Conservation (phyloP, 192 early-diverging fungal species). For the Gigaspora rosea region DNA sequence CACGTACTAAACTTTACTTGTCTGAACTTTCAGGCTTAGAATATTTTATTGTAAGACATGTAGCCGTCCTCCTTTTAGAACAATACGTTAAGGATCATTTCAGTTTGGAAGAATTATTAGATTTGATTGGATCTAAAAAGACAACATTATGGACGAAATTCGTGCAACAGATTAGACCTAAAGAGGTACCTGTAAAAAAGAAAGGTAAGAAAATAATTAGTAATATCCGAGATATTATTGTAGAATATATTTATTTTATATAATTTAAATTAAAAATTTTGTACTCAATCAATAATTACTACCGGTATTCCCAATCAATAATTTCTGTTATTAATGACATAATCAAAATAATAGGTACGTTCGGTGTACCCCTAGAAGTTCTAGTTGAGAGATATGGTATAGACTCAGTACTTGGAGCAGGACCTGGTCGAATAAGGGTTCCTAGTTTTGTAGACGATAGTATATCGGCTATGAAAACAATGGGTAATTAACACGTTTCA, state of each 20-base stretch:
- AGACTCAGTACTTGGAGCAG: constrained; percentile 71
- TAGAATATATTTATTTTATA: too few species aligned
- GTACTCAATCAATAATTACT: too few species aligned
- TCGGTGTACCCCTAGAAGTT: constrained; percentile 86
- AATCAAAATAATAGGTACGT: constrained; percentile 64
- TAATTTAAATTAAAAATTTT: too few species aligned
- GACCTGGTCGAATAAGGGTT: constrained; percentile 69
- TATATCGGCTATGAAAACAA: constrained; percentile 73
- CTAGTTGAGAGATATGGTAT: constrained; percentile 84
- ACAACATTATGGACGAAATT: constrained; percentile 76
- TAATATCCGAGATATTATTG: too few species aligned
- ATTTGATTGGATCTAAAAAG: constrained; percentile 76
- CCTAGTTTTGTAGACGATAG: constrained; percentile 86
- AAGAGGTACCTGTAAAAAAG: constrained; percentile 42
- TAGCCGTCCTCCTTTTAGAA: constrained; percentile 78
- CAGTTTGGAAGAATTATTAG: constrained; percentile 72
- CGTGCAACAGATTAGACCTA: constrained; percentile 65
- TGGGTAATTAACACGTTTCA: constrained; percentile 53
- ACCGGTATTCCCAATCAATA: not conserved
- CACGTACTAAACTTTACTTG: constrained; percentile 47
- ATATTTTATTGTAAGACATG: constrained; percentile 80
- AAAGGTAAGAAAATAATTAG: too few species aligned
- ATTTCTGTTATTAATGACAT: constrained; percentile 22
- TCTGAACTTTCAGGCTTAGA: constrained; percentile 78
- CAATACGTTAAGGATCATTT: constrained; percentile 69